These are phyloP conservation scores for Aaosphaeria pasadenensis DNA, from an alignment of 2,329 filamentous ascomycete species.

Conservation along the genomic window DNA sequence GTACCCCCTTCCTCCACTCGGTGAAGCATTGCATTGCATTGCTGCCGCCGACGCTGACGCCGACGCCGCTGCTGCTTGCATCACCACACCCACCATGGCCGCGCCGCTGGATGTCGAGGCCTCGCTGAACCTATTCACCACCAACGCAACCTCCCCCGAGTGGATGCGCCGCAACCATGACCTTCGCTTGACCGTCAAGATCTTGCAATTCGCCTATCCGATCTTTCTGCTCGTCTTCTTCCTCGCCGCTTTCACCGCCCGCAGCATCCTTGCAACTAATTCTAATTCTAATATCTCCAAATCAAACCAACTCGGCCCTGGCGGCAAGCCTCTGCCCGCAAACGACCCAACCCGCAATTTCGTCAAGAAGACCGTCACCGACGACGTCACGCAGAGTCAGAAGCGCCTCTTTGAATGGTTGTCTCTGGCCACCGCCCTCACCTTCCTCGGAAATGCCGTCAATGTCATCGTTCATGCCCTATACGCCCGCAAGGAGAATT, in stretches of 20 bases:
- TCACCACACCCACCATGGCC: conserved; percentile 12
- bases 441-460: conserved; percentile 72
- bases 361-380: conserved; percentile 46
- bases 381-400: conserved; percentile 62
- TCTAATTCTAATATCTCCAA: conserved; percentile 44
- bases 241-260: conserved; percentile 58
- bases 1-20: background rate
- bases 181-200: conserved; percentile 18
- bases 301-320: conserved; percentile 66
- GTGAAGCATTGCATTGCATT: too few species aligned
- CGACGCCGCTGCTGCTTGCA: background rate
- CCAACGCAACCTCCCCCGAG: conserved; percentile 9
- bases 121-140: conserved; percentile 6
- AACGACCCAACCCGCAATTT: conserved; percentile 45
- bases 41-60: conserved; percentile 1
- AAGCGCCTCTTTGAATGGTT: conserved; percentile 75
- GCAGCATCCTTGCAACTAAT: conserved; percentile 56
- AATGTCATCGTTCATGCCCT: conserved; percentile 75
- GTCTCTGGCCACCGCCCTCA: conserved; percentile 66
- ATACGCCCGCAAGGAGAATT: conserved; percentile 59
- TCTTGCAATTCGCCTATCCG: conserved; percentile 59
- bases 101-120: conserved; percentile 3
- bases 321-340: conserved; percentile 81
- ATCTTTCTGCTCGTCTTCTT: conserved; percentile 65
- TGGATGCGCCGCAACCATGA: conserved; percentile 17